Evolutionary conservation across 805 yeast species (phyloP), one percentile per base, ranked within the genome.

Genomic region (Hyphopichia homilentoma): DNA sequence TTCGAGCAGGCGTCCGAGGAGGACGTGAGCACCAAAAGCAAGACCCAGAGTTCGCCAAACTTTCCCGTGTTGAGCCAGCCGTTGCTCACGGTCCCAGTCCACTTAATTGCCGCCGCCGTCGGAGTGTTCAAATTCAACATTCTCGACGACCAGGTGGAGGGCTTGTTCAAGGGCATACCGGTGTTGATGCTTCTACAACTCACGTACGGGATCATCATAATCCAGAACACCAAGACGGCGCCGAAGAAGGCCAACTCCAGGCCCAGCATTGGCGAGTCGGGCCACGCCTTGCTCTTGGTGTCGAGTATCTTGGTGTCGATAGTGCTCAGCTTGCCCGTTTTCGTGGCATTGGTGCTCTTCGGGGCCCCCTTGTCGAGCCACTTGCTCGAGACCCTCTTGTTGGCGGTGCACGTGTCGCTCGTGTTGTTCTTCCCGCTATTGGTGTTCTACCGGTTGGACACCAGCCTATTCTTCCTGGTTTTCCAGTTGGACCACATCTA

Each of bases 331-430:
- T 23, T 60, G 1, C 71, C 68, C 2, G 34, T 65, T n/a, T 68
- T 64, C 38, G 35, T 57, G 6, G 37, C 53, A 2, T 52, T 82
- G 28, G 64, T 87, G 2, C 46, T 87, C 8, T 76, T 85, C 49
- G 97, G 97, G 6, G 94, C 96, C 0, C 96, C 96, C 9, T 62
- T 83, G 26, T 59, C 75, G 1, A 62, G 75, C 1, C 65, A 69
- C 21, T 37, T 71, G 20, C 43, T 38, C 6, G 81, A 78, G 47
- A 85, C 94, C 0, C 67, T 70, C 41, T 50, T 81, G 4, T 58
- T 84, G 29, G 64, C 93, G 0, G 56, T 68, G 6, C 93, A 85
- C 50, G 52, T 83, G 15, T 65, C 88, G 3, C 44, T 76, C 18
- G 52, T 88, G 25, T 58, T 78, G 1, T 63, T 77, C 7, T 81